A percentile compares a stretch with the other conserved stretches of the same genome.
These are phyloP conservation scores for Saccharomycopsis oosterbeekiorum DNA, from an alignment of 805 yeast species.

Conservation along the genomic window DNA sequence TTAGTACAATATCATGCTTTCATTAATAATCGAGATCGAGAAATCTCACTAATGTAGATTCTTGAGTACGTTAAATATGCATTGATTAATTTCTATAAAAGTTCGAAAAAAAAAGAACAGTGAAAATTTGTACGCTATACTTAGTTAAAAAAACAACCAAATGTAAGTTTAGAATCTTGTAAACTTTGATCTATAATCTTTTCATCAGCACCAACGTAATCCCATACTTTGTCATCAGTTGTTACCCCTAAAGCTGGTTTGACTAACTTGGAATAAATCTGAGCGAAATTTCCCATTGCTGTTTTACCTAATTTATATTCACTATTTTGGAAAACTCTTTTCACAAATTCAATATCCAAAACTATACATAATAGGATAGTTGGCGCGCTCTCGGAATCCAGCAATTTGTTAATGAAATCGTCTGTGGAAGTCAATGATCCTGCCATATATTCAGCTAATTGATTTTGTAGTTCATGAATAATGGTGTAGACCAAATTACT, in stretches of 20 bases:
- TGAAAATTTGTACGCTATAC: background rate
- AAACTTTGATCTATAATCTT: background rate
- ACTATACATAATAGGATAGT: conserved; percentile 34
- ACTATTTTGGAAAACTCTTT: conserved; percentile 20
- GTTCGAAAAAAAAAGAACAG: background rate
- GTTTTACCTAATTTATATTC: conserved; percentile 16
- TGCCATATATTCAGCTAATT: conserved; percentile 29
- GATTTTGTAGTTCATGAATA: conserved; percentile 36
- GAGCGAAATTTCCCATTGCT: conserved; percentile 5
- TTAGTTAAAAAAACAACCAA: background rate
- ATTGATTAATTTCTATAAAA: too few species aligned
- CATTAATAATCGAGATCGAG: background rate
- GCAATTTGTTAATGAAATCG: conserved; percentile 30
- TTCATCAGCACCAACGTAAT: background rate
- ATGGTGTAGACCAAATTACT: conserved; percentile 36
- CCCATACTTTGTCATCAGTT: background rate
- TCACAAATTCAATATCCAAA: conserved; percentile 46
- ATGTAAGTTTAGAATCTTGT: background rate
- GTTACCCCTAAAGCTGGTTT: background rate
- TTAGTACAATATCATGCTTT: background rate
- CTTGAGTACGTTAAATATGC: too few species aligned
- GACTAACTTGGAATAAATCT: background rate
- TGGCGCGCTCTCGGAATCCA: conserved; percentile 40
- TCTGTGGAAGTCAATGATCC: conserved; percentile 35
- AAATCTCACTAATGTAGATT: too few species aligned